A percentile compares a stretch with the other conserved stretches of the same genome.
These are phyloP conservation scores for Penicillium griseofulvum DNA, from an alignment of 2,329 filamentous ascomycete genomes.

Conservation along the genomic window DNA sequence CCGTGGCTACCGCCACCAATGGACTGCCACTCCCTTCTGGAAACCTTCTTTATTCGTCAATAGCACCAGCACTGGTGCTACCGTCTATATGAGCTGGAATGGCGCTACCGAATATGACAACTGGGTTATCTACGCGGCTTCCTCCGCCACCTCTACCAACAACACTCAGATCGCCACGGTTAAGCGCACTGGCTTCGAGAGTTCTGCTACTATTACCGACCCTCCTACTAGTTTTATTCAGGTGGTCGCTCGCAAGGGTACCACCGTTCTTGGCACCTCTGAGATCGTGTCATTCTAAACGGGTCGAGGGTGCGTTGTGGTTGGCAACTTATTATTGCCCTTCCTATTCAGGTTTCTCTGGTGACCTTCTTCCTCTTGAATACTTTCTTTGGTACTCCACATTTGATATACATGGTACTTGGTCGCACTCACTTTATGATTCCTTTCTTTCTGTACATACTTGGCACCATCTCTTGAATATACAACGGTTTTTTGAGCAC, in stretches of 20 bases:
- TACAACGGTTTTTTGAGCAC: neutral
- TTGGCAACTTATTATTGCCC: neutral
- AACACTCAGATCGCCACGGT: conserved; percentile 21
- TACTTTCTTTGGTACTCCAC: neutral
- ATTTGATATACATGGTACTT: neutral
- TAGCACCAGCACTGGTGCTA: neutral
- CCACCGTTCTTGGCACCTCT: conserved; percentile 23
- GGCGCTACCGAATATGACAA: conserved; percentile 36
- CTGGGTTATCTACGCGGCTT: conserved; percentile 33
- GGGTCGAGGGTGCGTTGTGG: neutral
- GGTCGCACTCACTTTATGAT: neutral
- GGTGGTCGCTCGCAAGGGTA: conserved; percentile 31
- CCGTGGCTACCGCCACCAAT: conserved; percentile 25
- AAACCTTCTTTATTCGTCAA: conserved; percentile 16
- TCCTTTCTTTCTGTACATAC: neutral
- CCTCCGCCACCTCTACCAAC: conserved; percentile 17
- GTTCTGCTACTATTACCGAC: conserved; percentile 16
- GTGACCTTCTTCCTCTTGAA: neutral
- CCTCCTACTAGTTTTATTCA: conserved; percentile 24
- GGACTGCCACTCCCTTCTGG: conserved; percentile 21
- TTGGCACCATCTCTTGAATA: neutral
- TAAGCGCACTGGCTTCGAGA: conserved; percentile 32
- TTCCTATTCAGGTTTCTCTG: neutral
- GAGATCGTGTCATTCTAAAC: conserved; percentile 14
- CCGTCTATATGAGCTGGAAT: conserved; percentile 41